These are phyloP conservation scores for Fonsecaea monophora DNA, from an alignment of 2,329 filamentous ascomycete genomes.

Conservation along the genomic window DNA sequence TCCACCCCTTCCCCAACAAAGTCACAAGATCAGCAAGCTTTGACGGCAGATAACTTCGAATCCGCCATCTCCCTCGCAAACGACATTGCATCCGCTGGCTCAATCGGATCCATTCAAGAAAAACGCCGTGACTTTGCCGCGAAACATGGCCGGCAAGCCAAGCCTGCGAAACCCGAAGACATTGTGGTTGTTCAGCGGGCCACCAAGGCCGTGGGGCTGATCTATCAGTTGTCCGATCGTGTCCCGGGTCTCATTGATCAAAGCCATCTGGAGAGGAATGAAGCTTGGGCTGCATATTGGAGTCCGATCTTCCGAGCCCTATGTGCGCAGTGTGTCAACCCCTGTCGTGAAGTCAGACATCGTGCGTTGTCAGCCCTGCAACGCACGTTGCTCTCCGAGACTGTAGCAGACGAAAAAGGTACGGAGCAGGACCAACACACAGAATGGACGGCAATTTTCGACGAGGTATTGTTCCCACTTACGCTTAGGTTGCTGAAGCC, in stretches of 20 bases:
- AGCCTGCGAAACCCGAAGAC: conserved; percentile 56
- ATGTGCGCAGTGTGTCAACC: conserved; percentile 89
- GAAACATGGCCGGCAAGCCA: conserved; percentile 37
- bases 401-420: conserved; percentile 57
- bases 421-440: conserved; percentile 49
- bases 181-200: conserved; percentile 78
- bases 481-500: conserved; percentile 88
- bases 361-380: conserved; percentile 87
- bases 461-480: conserved; percentile 89
- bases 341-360: conserved; percentile 89
- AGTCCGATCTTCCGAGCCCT: conserved; percentile 89
- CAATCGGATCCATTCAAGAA: conserved; percentile 53
- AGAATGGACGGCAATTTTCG: conserved; percentile 95
- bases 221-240: conserved; percentile 80
- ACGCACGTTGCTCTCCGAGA: conserved; percentile 80
- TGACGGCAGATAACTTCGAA: conserved; percentile 96
- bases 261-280: conserved; percentile 85
- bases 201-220: conserved; percentile 78
- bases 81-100: conserved; percentile 85
- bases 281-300: conserved; percentile 99
- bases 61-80: conserved; percentile 83
- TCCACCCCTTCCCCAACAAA: conserved; percentile 58
- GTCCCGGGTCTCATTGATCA: conserved; percentile 89
- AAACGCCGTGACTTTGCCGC: conserved; percentile 40
- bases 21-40: conserved; percentile 69